A percentile compares a stretch with the other conserved stretches of the same genome.
These are phyloP conservation scores for Trichoderma arundinaceum DNA, from an alignment of 2,329 filamentous ascomycete species.

Conservation along the genomic window DNA sequence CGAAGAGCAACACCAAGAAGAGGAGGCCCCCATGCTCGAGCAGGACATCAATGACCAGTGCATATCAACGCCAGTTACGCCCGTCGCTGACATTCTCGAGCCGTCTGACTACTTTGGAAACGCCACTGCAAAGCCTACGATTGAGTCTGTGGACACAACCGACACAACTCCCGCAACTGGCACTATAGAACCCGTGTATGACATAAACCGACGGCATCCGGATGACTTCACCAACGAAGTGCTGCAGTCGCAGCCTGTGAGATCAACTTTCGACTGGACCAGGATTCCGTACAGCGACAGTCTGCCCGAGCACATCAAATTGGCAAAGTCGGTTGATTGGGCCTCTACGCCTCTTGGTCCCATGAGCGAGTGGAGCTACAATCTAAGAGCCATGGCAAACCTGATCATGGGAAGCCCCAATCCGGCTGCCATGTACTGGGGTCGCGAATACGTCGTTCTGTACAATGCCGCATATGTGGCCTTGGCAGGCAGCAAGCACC, in stretches of 20 bases:
- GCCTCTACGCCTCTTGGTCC: constrained; percentile 73
- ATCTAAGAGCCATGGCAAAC: constrained; percentile 79
- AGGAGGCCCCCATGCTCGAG: constrained; percentile 43
- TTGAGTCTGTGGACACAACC: constrained; percentile 38
- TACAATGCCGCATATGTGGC: constrained; percentile 77
- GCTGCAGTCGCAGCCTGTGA: constrained; percentile 40
- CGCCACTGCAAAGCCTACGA: constrained; percentile 33
- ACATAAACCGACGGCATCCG: constrained; percentile 43
- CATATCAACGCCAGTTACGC: constrained; percentile 46
- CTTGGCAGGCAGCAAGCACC: constrained; percentile 78
- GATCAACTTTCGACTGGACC: constrained; percentile 80
- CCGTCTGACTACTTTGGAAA: constrained; percentile 53
- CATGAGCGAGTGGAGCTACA: constrained; percentile 73
- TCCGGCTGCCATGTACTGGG: constrained; percentile 81
- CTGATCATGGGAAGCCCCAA: constrained; percentile 80
- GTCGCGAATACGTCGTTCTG: constrained; percentile 67
- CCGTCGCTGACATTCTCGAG: constrained; percentile 42
- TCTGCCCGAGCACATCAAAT: constrained; percentile 73
- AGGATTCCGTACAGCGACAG: constrained; percentile 66
- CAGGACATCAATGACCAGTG: constrained; percentile 46
- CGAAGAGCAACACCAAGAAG: constrained; percentile 37
- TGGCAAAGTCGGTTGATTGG: constrained; percentile 77
- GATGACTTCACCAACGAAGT: constrained; percentile 51
- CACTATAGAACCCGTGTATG: constrained; percentile 25
- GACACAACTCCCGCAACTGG: constrained; percentile 1